Evolutionary conservation across 140 eudicot genomes (phyloP).

Genomic region (Ambrosia hybrid): DNA sequence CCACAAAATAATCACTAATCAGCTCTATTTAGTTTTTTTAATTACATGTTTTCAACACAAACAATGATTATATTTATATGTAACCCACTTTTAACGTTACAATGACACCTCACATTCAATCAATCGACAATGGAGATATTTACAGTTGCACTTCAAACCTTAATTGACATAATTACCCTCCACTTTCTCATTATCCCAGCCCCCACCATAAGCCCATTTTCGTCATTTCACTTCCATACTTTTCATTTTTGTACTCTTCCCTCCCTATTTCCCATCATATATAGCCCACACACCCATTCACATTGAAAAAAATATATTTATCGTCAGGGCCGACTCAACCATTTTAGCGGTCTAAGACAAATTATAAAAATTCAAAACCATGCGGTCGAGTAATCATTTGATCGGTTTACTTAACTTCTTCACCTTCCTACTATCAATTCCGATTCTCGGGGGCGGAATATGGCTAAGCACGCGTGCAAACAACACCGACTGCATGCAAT

Average conservation of each 20-base stretch:
- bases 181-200: neutral
- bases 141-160: neutral
- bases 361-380: neutral
- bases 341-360: too few relatives aligned
- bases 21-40: neutral
- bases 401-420: constrained; percentile 76
- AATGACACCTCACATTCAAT: neutral
- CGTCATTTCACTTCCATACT: constrained; percentile 14
- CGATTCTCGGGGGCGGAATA: constrained; percentile 86
- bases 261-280: constrained; percentile 16
- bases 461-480: constrained; percentile 86
- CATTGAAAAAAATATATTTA: too few relatives aligned
- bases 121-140: constrained; percentile 7
- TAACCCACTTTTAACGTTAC: neutral
- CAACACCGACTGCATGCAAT: constrained; percentile 75
- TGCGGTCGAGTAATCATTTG: constrained; percentile 57
- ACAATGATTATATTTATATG: neutral
- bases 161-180: constrained; percentile 13
- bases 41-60: neutral
- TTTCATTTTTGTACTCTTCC: constrained; percentile 36
- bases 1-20: too few relatives aligned
- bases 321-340: too few relatives aligned
- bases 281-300: neutral
- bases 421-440: constrained; percentile 72
- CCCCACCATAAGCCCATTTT: neutral